phyloP scores from a whole-genome alignment of 805 yeast genomes.

The Wickerhamomyces chambardii region DNA sequence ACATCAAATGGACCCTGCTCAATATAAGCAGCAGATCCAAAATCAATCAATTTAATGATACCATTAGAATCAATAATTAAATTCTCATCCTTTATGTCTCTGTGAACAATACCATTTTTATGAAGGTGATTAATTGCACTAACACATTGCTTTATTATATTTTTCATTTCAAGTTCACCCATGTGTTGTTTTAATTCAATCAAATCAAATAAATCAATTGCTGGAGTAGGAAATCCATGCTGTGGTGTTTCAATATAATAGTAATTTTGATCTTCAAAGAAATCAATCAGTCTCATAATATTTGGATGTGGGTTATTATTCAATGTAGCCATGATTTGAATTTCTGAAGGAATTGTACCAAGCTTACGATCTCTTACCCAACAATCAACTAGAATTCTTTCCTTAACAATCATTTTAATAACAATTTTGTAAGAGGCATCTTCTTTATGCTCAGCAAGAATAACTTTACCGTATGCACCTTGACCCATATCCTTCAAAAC shows the following conservation, averaged over 20 bases:
- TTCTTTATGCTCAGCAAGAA: slow-evolving; percentile 58
- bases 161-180: slow-evolving; percentile 70
- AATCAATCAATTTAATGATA: slow-evolving; percentile 79
- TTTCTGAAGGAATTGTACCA: slow-evolving; percentile 96
- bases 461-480: slow-evolving; percentile 96
- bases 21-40: slow-evolving; percentile 90
- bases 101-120: slow-evolving; percentile 77
- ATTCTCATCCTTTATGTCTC: slow-evolving; percentile 95
- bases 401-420: slow-evolving; percentile 85
- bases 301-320: slow-evolving; percentile 78
- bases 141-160: slow-evolving; percentile 71
- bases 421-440: slow-evolving; percentile 63
- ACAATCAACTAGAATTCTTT: slow-evolving; percentile 88
- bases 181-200: slow-evolving; percentile 80
- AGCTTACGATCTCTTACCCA: slow-evolving; percentile 91
- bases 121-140: slow-evolving; percentile 79
- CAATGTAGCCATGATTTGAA: slow-evolving; percentile 83
- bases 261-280: slow-evolving; percentile 84
- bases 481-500: slow-evolving; percentile 80
- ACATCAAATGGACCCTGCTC: slow-evolving; percentile 94
- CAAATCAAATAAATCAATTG: slow-evolving; percentile 85
- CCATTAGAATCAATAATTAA: slow-evolving; percentile 81
- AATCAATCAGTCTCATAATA: slow-evolving; percentile 78
- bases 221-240: slow-evolving; percentile 78
- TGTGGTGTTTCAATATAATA: slow-evolving; percentile 90